These are phyloP conservation scores for Quercus mongolica DNA, from an alignment of 306 rosid species.

Conservation along the genomic window DNA sequence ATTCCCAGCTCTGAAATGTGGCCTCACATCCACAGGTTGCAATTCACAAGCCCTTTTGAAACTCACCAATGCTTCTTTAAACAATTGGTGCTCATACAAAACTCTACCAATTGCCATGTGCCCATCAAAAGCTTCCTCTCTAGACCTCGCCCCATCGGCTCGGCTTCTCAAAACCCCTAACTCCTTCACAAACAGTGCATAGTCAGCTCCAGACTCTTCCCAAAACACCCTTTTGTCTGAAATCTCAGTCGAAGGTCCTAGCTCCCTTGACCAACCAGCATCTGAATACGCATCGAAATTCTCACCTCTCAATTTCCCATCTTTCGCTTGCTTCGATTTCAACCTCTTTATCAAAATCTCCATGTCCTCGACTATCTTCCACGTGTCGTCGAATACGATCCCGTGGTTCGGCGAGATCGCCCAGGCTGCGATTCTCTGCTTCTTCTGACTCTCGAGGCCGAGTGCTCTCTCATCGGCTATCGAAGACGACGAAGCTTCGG, in stretches of 20 bases:
- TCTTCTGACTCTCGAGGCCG: conserved; percentile 74
- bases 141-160: conserved; percentile 82
- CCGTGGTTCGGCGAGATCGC: conserved; percentile 95
- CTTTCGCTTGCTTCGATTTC: conserved; percentile 79
- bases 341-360: conserved; percentile 78
- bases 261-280: conserved; percentile 95
- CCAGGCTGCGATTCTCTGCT: conserved; percentile 98
- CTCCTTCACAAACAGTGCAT: conserved; percentile 67
- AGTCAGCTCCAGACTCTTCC: conserved; percentile 94
- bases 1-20: conserved; percentile 94
- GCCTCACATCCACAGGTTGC: conserved; percentile 95
- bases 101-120: conserved; percentile 98
- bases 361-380: conserved; percentile 97
- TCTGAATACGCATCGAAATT: conserved; percentile 83
- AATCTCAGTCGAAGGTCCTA: conserved; percentile 82
- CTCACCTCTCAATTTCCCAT: conserved; percentile 77
- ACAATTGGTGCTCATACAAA: conserved; percentile 83
- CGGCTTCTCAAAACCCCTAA: conserved; percentile 74
- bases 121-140: conserved; percentile 97
- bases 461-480: conserved; percentile 66
- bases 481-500: conserved; percentile 84
- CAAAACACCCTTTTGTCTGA: conserved; percentile 77
- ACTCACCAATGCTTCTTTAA: conserved; percentile 81
- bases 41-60: conserved; percentile 93
- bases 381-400: conserved; percentile 91